Evolutionary conservation across 225 moss, liverwort and hornwort genomes (phyloP).

Genomic region (Ulota crispa): DNA sequence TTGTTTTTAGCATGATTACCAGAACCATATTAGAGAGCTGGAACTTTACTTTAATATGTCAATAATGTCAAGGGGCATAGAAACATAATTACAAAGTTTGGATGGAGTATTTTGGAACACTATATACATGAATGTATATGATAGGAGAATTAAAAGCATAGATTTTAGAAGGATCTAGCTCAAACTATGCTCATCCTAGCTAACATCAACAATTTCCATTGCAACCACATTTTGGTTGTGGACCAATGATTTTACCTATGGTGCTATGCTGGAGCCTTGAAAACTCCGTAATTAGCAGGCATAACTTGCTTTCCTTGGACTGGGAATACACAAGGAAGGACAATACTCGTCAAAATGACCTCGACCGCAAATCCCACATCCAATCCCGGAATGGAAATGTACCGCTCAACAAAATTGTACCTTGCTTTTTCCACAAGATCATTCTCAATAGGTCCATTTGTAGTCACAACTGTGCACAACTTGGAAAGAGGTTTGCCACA

Average conservation of each 20-base stretch:
- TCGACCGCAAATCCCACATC: not conserved
- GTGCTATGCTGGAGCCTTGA: not conserved
- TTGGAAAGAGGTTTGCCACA: not conserved
- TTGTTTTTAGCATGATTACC: too few relatives aligned
- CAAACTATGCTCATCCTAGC: too few relatives aligned
- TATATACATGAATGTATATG: too few relatives aligned
- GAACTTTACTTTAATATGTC: too few relatives aligned
- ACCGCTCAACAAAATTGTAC: not conserved
- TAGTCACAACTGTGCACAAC: not conserved
- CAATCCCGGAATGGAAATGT: not conserved
- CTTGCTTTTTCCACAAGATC: not conserved
- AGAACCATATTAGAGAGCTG: too few relatives aligned
- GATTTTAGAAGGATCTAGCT: too few relatives aligned
- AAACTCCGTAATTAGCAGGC: not conserved
- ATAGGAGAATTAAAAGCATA: too few relatives aligned
- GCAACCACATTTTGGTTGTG: not conserved
- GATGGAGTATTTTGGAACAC: too few relatives aligned
- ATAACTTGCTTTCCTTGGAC: not conserved
- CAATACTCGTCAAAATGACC: not conserved
- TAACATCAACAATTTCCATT: not conserved
- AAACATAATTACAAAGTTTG: too few relatives aligned
- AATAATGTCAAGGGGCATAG: too few relatives aligned
- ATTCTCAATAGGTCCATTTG: not conserved
- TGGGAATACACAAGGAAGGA: not conserved
- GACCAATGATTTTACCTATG: not conserved